Base-by-base conservation (phyloP, 371 early-diverging fungal species). In the Batrachochytrium dendrobatidis region DNA sequence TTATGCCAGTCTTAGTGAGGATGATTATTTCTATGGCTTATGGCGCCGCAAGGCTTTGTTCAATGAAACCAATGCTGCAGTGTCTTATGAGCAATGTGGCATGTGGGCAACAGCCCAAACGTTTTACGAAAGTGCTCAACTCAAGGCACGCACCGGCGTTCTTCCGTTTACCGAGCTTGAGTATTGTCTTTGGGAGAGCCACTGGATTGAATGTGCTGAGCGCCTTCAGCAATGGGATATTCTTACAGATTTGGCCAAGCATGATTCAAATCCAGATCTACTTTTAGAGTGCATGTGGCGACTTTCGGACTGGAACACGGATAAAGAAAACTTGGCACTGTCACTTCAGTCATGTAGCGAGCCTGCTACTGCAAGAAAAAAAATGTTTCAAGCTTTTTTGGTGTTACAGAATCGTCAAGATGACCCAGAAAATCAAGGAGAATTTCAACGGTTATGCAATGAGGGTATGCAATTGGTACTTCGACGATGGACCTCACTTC, bases 151-250 rank as follows among this genome's bases (percentile, higher is more conserved):
- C 6, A 86, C 86, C 2, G 91, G 92, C 0, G 81, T 83, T 1
- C 67, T 95, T 48, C 89, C 92, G 2, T 95, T 94, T 65, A 85
- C 90, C n/a, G 98, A 99, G 69, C 82, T 93, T 1, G 99, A 99
- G 68, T 98, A 94, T 64, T 82, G 83, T 52, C 70, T 98, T 6
- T 99, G 99, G 98, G 97, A 99, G 73, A 89, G 95, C 50, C 93
- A 92, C 63, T 99, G 99, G 87, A 84, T 98, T 24, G 69, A 72
- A 18, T 92, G 94, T 59, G 88, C 98, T 0, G 83, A 94, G 64
- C 84, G 89, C 53, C 73, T 99, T 34, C 99, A 99, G 73, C 95
- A 94, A 66, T 99, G 99, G 99, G 99, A 99, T 61, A 83, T 98
- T 52, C 73, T 98, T 51, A 78, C 84, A 1, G 98, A 98, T 34